phyloP scores from a whole-genome alignment of 1,139 yeast genomes.

The Pichia sp. region DNA sequence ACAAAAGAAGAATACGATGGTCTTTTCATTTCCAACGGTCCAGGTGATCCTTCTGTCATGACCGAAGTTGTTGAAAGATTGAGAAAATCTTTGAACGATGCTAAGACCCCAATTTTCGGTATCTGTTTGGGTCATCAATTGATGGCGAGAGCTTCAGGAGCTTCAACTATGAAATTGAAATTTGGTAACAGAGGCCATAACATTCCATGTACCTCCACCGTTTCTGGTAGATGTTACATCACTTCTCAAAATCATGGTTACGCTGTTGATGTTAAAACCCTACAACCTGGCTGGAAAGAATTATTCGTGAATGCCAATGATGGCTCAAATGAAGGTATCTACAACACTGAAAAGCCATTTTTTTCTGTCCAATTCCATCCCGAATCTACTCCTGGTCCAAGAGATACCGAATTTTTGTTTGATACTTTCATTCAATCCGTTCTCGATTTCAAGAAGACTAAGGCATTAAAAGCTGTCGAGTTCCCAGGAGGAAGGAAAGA shows the following conservation, averaged over 20 bases:
- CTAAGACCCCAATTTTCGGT: slow-evolving; percentile 85
- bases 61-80: slow-evolving; percentile 59
- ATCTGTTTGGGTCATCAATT: slow-evolving; percentile 99
- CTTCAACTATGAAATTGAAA: slow-evolving; percentile 83
- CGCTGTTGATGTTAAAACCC: slow-evolving; percentile 83
- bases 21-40: slow-evolving; percentile 95
- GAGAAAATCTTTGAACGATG: slow-evolving; percentile 50
- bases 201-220: slow-evolving; percentile 92
- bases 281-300: slow-evolving; percentile 84
- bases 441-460: slow-evolving; percentile 52
- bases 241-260: slow-evolving; percentile 99
- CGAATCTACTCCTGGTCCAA: slow-evolving; percentile 98
- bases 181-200: slow-evolving; percentile 99
- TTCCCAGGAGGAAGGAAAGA: slow-evolving; percentile 87
- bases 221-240: slow-evolving; percentile 95
- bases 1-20: slow-evolving; percentile 82
- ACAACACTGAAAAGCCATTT: slow-evolving; percentile 79
- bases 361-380: slow-evolving; percentile 99
- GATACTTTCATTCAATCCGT: slow-evolving; percentile 89
- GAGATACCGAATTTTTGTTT: slow-evolving; percentile 96
- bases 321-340: slow-evolving; percentile 97
- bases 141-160: slow-evolving; percentile 94
- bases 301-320: slow-evolving; percentile 94
- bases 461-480: slow-evolving; percentile 60
- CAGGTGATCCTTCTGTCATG: slow-evolving; percentile 97